These are phyloP conservation scores for Suillus hirtellus DNA, from an alignment of 768 basidiomycete species.

Conservation along the genomic window DNA sequence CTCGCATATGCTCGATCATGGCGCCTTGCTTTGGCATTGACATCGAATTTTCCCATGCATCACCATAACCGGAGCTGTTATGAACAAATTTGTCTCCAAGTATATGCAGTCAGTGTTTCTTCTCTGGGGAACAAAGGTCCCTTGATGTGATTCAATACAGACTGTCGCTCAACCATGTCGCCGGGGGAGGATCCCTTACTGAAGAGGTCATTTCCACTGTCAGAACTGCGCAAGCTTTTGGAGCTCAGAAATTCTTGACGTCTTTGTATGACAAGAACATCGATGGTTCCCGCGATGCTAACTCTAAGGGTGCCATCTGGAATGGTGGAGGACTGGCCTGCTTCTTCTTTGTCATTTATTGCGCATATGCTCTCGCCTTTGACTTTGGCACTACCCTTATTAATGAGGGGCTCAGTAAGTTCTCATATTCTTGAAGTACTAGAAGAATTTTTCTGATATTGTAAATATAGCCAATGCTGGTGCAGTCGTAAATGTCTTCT, in stretches of 20 bases:
- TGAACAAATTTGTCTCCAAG: constrained; percentile 65
- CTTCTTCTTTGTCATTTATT: constrained; percentile 86
- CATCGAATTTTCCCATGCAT: too few relatives aligned
- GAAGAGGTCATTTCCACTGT: constrained; percentile 93
- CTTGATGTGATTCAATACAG: constrained; percentile 34
- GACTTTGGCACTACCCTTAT: constrained; percentile 88
- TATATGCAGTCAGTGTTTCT: constrained; percentile 60
- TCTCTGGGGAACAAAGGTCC: not conserved
- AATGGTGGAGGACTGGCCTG: constrained; percentile 62
- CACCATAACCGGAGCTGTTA: constrained; percentile 64
- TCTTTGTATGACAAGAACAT: constrained; percentile 67
- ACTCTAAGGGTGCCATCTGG: constrained; percentile 60
- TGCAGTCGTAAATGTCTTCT: too few relatives aligned
- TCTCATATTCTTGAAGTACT: not conserved
- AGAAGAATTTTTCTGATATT: not conserved
- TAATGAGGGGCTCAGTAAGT: constrained; percentile 52
- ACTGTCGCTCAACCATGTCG: constrained; percentile 69
- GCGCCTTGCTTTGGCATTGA: constrained; percentile 83
- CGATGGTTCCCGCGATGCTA: constrained; percentile 48
- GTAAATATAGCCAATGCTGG: constrained; percentile 57
- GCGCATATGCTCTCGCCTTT: constrained; percentile 80
- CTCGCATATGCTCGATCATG: constrained; percentile 69
- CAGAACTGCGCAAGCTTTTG: constrained; percentile 90
- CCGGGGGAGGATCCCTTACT: constrained; percentile 78
- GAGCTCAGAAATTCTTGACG: constrained; percentile 66